Conservation (phyloP, 2,329 filamentous ascomycete genomes). For the Metarhizium sp. region DNA sequence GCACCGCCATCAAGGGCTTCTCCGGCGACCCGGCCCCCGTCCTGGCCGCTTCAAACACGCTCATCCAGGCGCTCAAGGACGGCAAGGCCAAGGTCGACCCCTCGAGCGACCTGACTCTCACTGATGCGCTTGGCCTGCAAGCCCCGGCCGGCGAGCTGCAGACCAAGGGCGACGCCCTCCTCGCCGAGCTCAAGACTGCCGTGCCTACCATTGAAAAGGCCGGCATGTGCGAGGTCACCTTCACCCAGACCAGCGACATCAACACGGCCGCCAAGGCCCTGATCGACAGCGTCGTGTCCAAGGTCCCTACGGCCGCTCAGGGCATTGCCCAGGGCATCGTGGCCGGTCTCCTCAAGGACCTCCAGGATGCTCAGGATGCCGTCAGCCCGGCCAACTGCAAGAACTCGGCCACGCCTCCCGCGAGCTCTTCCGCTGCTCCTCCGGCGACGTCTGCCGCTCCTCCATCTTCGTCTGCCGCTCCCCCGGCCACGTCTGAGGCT, state of each 20-base stretch:
- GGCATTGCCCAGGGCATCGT: slow-evolving; percentile 1
- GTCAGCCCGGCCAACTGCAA: slow-evolving; percentile 1
- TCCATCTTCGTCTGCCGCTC: not conserved
- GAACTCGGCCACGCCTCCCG: not conserved
- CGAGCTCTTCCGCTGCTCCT: not conserved
- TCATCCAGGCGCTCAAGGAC: not conserved
- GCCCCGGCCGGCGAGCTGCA: not conserved
- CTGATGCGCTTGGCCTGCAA: slow-evolving; percentile 1
- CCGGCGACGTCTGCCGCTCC: not conserved
- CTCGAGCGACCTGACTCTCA: not conserved
- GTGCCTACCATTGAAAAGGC: not conserved
- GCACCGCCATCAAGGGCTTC: not conserved
- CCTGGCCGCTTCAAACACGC: not conserved
- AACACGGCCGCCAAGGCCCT: not conserved
- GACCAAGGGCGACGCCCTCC: not conserved
- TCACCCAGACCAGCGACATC: not conserved
- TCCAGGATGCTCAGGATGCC: not conserved
- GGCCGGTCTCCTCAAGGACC: not conserved
- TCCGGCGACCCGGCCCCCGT: not conserved
- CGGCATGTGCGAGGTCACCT: not conserved
- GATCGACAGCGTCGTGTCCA: slow-evolving; percentile 1
- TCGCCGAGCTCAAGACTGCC: not conserved
- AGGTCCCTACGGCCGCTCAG: not conserved
- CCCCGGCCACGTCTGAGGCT: not conserved
- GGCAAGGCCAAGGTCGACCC: slow-evolving; percentile 1